A percentile compares a stretch with the other conserved stretches of the same genome.
Evolutionary conservation across 2,329 filamentous ascomycete species (phyloP).

Genomic region (Fusarium haematococcum): DNA sequence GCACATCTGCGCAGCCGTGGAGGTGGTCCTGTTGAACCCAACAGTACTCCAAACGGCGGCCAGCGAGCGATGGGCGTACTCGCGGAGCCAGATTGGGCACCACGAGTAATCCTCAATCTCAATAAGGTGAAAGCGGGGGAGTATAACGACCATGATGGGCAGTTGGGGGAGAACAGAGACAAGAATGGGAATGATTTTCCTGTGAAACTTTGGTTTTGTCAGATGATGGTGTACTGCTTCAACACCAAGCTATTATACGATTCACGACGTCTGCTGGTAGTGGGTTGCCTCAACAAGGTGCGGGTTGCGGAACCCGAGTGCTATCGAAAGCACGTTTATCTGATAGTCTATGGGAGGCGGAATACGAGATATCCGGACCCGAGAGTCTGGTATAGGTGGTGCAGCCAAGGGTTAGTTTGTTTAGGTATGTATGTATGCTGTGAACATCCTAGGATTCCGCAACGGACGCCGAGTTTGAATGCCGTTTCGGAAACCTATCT

Average conservation of each 20-base stretch:
- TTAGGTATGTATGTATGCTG: neutral
- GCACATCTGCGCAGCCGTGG: constrained; percentile 35
- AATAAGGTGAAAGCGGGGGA: constrained; percentile 39
- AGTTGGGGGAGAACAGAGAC: neutral
- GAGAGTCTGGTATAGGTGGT: neutral
- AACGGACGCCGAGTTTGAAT: neutral
- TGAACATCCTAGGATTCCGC: neutral
- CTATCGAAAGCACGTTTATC: neutral
- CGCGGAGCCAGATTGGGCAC: constrained; percentile 39
- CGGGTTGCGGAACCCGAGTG: constrained; percentile 22
- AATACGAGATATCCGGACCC: neutral
- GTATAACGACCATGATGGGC: constrained; percentile 29
- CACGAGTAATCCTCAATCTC: constrained; percentile 40
- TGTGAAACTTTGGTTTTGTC: neutral
- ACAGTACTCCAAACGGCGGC: constrained; percentile 36
- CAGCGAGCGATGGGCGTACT: constrained; percentile 38
- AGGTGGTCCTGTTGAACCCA: constrained; percentile 33
- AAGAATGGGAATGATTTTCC: neutral
- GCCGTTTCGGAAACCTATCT: neutral
- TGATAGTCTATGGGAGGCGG: neutral
- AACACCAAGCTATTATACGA: constrained; percentile 3
- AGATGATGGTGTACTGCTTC: neutral
- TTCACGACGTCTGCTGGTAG: neutral
- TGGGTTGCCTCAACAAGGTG: neutral
- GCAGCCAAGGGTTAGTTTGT: neutral